phyloP scores from a whole-genome alignment of 2,329 filamentous ascomycete species.

The Graphilbum sp. region DNA sequence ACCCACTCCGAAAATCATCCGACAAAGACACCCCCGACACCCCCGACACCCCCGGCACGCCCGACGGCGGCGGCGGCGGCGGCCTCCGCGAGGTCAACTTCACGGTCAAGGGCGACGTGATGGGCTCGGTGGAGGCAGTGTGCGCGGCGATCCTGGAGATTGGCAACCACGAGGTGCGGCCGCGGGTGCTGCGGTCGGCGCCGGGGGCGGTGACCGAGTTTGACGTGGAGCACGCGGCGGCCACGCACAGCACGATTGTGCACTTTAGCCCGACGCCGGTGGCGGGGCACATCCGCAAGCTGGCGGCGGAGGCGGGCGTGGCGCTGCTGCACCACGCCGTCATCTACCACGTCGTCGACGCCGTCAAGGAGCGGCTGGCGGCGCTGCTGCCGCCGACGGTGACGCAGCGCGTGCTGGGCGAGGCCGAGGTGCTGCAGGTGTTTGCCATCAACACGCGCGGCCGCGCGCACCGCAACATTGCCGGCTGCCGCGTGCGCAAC shows the following conservation, averaged over 20 bases:
- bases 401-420: conserved; percentile 58
- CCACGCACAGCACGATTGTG: conserved; percentile 59
- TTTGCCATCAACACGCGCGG: conserved; percentile 74
- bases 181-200: conserved; percentile 59
- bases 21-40: too few relatives aligned
- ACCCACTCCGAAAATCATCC: too few relatives aligned
- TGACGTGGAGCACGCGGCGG: conserved; percentile 75
- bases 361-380: conserved; percentile 51
- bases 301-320: conserved; percentile 58
- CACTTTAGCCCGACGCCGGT: conserved; percentile 66
- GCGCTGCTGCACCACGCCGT: conserved; percentile 71
- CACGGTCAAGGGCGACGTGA: conserved; percentile 82
- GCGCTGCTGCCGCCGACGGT: conserved; percentile 52
- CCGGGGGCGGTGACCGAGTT: conserved; percentile 71
- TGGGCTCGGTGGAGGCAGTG: conserved; percentile 85
- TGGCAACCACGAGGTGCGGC: conserved; percentile 69
- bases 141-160: conserved; percentile 59
- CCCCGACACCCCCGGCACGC: conserved; percentile 13
- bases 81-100: conserved; percentile 50
- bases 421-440: conserved; percentile 69
- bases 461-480: conserved; percentile 55
- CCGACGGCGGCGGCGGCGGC: conserved; percentile 16
- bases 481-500: conserved; percentile 76
- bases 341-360: conserved; percentile 67
- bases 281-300: conserved; percentile 47